phyloP scores from a whole-genome alignment of 495 filamentous ascomycete genomes.

The Lasiosphaeria hispida region DNA sequence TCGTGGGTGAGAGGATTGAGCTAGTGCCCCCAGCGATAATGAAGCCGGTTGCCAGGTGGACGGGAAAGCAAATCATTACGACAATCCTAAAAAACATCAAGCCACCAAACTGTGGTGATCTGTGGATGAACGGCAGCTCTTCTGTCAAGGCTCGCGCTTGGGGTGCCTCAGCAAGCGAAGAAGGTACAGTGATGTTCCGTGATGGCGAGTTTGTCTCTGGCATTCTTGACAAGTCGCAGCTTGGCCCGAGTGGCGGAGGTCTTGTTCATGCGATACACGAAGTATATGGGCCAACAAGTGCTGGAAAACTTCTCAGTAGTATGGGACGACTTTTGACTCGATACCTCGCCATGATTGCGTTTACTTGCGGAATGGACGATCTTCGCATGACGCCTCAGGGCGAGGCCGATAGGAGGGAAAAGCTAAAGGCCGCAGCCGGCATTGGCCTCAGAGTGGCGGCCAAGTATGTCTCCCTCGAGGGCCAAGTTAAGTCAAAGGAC shows the following conservation, averaged over 20 bases:
- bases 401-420: conserved; percentile 66
- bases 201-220: conserved; percentile 85
- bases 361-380: conserved; percentile 97
- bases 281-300: conserved; percentile 81
- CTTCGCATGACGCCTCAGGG: conserved; percentile 80
- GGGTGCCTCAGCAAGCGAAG: conserved; percentile 54
- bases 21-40: conserved; percentile 76
- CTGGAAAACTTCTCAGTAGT: conserved; percentile 82
- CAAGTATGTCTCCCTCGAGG: conserved; percentile 87
- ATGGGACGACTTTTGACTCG: conserved; percentile 86
- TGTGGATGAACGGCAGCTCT: conserved; percentile 76
- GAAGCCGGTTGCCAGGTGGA: conserved; percentile 83
- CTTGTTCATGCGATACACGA: conserved; percentile 92
- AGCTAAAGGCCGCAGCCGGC: conserved; percentile 62
- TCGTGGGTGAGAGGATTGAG: conserved; percentile 65
- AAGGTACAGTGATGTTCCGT: conserved; percentile 78
- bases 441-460: conserved; percentile 81
- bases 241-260: conserved; percentile 83
- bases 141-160: conserved; percentile 74
- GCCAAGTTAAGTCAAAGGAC: conserved; percentile 53
- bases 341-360: conserved; percentile 87
- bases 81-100: conserved; percentile 90
- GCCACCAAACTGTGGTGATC: conserved; percentile 67
- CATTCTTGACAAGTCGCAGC: conserved; percentile 93
- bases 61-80: conserved; percentile 95